phyloP scores from a whole-genome alignment of 495 filamentous ascomycete species.

The Aspergillus funiculosus region DNA sequence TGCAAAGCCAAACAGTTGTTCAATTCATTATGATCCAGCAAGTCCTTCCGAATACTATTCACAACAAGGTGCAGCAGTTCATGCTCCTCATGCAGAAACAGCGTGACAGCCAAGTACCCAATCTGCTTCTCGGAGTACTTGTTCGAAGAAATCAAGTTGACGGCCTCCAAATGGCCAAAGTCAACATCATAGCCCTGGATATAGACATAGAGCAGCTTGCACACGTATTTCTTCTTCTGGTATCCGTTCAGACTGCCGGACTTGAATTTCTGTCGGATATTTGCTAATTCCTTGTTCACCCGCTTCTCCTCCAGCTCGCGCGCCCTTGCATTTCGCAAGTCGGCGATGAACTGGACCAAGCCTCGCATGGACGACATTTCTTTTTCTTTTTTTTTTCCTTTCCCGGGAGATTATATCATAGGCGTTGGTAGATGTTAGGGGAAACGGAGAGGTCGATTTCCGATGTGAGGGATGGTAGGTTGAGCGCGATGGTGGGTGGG shows the following conservation, averaged over 20 bases:
- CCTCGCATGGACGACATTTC: constrained; percentile 71
- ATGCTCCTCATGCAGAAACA: constrained; percentile 96
- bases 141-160: constrained; percentile 91
- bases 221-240: constrained; percentile 99
- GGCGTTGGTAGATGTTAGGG: constrained; percentile 2
- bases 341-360: constrained; percentile 96
- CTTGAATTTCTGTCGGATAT: constrained; percentile 75
- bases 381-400: no score
- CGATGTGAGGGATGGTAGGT: no score
- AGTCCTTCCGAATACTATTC: constrained; percentile 96
- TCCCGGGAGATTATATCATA: no score
- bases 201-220: constrained; percentile 99
- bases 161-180: constrained; percentile 96
- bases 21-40: constrained; percentile 90
- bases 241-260: constrained; percentile 89
- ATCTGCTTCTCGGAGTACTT: constrained; percentile 99
- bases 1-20: constrained; percentile 98
- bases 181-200: constrained; percentile 99
- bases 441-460: not conserved
- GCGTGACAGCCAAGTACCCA: constrained; percentile 92
- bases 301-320: constrained; percentile 97
- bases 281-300: constrained; percentile 98
- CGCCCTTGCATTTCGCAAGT: constrained; percentile 89
- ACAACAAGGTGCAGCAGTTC: constrained; percentile 94
- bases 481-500: no score